Conservation (phyloP, 2,329 filamentous ascomycete genomes). For the Didymella sp. region DNA sequence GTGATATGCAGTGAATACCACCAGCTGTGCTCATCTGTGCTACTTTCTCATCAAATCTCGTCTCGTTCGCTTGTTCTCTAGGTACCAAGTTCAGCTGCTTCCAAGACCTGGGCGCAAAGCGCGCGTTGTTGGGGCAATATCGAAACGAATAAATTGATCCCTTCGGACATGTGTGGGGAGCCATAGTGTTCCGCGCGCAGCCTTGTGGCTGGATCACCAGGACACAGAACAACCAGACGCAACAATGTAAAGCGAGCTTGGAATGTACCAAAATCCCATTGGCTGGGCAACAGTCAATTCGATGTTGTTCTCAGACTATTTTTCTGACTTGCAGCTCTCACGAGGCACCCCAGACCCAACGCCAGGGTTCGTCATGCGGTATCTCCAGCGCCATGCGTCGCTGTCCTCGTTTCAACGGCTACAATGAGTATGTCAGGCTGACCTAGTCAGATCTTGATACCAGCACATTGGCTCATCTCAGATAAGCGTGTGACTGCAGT, state of each 20-base stretch:
- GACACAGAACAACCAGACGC: constrained; percentile 3
- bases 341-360: constrained; percentile 5
- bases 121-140: not conserved
- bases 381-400: constrained; percentile 13
- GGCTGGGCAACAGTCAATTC: not conserved
- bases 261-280: not conserved
- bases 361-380: constrained; percentile 4
- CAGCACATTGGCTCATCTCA: constrained; percentile 8
- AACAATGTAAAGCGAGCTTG: not conserved
- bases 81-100: constrained; percentile 1
- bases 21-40: not conserved
- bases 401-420: not conserved
- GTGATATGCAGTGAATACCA: not conserved
- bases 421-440: not conserved
- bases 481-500: not conserved
- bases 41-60: not conserved
- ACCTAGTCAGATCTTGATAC: constrained; percentile 4
- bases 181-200: constrained; percentile 11
- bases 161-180: constrained; percentile 20
- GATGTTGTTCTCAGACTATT: not conserved
- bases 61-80: not conserved
- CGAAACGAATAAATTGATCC: not conserved
- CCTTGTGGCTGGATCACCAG: constrained; percentile 19
- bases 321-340: constrained; percentile 8
- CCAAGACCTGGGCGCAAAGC: constrained; percentile 8